Percentiles rank a stretch among this genome's conserved stretches.
These are phyloP conservation scores for Phytophthora sansomeana DNA, from an alignment of 352 stramenopile species.

Conservation along the genomic window DNA sequence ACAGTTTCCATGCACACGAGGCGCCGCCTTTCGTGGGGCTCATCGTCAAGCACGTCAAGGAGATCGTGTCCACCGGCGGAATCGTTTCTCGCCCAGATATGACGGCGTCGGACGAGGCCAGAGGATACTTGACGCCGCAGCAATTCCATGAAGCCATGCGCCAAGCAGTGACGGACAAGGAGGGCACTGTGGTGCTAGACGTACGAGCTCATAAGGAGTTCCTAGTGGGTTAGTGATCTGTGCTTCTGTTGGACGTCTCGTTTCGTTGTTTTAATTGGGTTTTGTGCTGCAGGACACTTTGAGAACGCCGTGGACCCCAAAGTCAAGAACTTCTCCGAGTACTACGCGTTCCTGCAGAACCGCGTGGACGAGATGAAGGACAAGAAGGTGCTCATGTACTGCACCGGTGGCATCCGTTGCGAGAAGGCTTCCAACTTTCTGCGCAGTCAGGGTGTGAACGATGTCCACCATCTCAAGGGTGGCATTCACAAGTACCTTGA, in stretches of 20 bases:
- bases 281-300: slow-evolving; percentile 48
- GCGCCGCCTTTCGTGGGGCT: slow-evolving; percentile 65
- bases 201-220: slow-evolving; percentile 74
- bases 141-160: slow-evolving; percentile 80
- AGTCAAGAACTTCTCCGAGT: slow-evolving; percentile 83
- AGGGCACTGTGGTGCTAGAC: slow-evolving; percentile 63
- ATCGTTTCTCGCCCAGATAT: slow-evolving; percentile 60
- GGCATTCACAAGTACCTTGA: slow-evolving; percentile 84
- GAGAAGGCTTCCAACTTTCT: slow-evolving; percentile 82
- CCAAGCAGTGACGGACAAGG: slow-evolving; percentile 49
- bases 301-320: slow-evolving; percentile 67
- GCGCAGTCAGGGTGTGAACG: slow-evolving; percentile 59
- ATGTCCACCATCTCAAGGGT: slow-evolving; percentile 74
- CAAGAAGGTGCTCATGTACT: slow-evolving; percentile 86
- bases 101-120: slow-evolving; percentile 60
- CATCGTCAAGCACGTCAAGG: slow-evolving; percentile 80
- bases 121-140: slow-evolving; percentile 76
- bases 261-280: neutral
- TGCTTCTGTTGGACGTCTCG: neutral
- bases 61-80: slow-evolving; percentile 77
- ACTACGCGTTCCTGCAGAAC: slow-evolving; percentile 71
- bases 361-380: slow-evolving; percentile 68
- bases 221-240: slow-evolving; percentile 46
- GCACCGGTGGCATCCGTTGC: slow-evolving; percentile 78
- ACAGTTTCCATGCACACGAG: slow-evolving; percentile 52